These are phyloP conservation scores for Gnaphalium uliginosum DNA, from an alignment of 129 eudicot genomes.

Conservation along the genomic window DNA sequence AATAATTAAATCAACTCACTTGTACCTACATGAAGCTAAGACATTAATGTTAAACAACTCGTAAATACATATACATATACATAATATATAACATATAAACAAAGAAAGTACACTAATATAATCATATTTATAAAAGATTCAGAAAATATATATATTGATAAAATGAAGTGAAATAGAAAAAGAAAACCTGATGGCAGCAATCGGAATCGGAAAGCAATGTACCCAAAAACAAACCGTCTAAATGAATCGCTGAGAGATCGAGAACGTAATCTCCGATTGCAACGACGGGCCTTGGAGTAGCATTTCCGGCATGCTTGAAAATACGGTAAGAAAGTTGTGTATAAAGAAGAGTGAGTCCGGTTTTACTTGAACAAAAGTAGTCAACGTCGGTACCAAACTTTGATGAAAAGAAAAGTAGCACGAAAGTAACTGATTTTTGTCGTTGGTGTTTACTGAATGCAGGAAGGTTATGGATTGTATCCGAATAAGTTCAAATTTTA, in stretches of 20 bases:
- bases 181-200: constrained; percentile 77
- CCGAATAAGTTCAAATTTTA: no score
- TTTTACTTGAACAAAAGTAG: constrained; percentile 62
- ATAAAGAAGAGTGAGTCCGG: constrained; percentile 87
- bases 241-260: constrained; percentile 69
- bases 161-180: constrained; percentile 7
- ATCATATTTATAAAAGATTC: no score
- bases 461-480: no score
- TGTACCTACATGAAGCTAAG: background rate
- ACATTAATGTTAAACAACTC: background rate
- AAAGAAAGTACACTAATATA: no score
- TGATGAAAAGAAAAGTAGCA: no score
- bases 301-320: constrained; percentile 51
- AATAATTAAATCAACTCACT: background rate
- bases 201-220: constrained; percentile 64
- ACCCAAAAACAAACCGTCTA: constrained; percentile 74
- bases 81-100: no score
- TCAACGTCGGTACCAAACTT: constrained; percentile 28
- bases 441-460: no score
- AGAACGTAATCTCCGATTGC: constrained; percentile 90
- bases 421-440: no score
- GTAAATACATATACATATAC: background rate
- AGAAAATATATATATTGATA: background rate
- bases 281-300: constrained; percentile 72
- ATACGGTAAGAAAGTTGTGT: constrained; percentile 90